Conservation (phyloP, 257 asterid species). For the Nicotiana noctiflora region DNA sequence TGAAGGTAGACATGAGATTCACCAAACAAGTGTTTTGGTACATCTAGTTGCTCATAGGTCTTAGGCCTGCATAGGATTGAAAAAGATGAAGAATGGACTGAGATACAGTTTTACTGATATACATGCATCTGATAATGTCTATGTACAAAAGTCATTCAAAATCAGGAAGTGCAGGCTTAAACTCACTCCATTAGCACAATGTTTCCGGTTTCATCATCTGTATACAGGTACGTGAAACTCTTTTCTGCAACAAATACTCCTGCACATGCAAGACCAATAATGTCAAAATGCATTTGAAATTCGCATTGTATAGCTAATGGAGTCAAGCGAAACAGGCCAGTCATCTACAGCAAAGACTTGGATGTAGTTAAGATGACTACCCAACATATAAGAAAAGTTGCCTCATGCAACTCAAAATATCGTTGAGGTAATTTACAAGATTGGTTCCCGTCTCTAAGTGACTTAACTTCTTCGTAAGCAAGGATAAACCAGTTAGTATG, state of each 20-base stretch:
- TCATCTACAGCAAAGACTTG: not conserved
- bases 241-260: conserved; percentile 72
- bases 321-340: not conserved
- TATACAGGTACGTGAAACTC: conserved; percentile 61
- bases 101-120: not conserved
- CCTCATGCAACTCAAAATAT: not conserved
- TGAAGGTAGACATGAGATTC: conserved; percentile 75
- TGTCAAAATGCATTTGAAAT: conserved; percentile 11
- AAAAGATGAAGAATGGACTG: conserved; percentile 10
- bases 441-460: not conserved
- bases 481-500: not conserved
- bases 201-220: conserved; percentile 76
- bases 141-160: conserved; percentile 6
- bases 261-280: conserved; percentile 31
- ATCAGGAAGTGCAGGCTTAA: conserved; percentile 7
- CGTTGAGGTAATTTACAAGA: not conserved
- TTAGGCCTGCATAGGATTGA: conserved; percentile 47
- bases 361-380: not conserved
- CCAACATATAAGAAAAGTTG: not conserved
- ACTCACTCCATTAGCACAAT: conserved; percentile 92
- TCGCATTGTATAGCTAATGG: not conserved
- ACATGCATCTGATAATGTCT: not conserved
- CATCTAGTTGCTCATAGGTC: conserved; percentile 68
- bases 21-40: conserved; percentile 82
- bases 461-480: not conserved